Base-by-base conservation (phyloP, 345 rosid genomes). In the Hibiscus syriacus region DNA sequence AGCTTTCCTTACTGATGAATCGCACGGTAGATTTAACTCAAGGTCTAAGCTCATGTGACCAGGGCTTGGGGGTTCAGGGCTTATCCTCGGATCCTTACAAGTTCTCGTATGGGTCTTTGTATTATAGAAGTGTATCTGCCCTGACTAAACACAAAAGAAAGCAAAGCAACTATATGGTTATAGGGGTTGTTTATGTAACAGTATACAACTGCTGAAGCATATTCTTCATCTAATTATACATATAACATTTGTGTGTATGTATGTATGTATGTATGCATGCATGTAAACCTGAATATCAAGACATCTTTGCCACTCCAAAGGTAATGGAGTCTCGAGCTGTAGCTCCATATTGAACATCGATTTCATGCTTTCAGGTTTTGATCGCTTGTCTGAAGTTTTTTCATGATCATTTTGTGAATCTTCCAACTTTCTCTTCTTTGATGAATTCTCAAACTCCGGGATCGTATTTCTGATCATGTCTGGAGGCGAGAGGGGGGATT, bases 1-100 rank as follows among this genome's bases (percentile, higher is more conserved):
- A 39, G 48, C 69, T 56, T 48, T 70, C 63, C 72, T 53, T 32
- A 68, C 75, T 1, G 50, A 45, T 38, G 89, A 77, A 70, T 79
- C 79, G 30, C 79, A 76, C 0, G 81, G 80, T 49, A 87, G 85
- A 80, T 87, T 88, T 34, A 91, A 82, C 75, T 87, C 86, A 30
- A 91, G 96, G 73, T 91, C 91, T 71, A 91, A 77, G 78, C 92
- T 86, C 80, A 84, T 80, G 23, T 70, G 29, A 38, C 29, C 65
- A 16, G 68, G 74, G 20, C 46, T 66, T 38, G 79, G 22, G 7
- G 74, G 76, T 29, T 70, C 84, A 26, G 61, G 68, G 69, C 70
- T 75, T 58, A 59, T 74, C 60, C 79, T 79, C 3, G 86, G 91
- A 71, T 84, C 92, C 29, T 61, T 81, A 7, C 71, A 77, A 56